A percentile compares a stretch with the other conserved stretches of the same genome.
Evolutionary conservation across 495 filamentous ascomycete species (phyloP).

Genomic region (Cairneyella variabilis): DNA sequence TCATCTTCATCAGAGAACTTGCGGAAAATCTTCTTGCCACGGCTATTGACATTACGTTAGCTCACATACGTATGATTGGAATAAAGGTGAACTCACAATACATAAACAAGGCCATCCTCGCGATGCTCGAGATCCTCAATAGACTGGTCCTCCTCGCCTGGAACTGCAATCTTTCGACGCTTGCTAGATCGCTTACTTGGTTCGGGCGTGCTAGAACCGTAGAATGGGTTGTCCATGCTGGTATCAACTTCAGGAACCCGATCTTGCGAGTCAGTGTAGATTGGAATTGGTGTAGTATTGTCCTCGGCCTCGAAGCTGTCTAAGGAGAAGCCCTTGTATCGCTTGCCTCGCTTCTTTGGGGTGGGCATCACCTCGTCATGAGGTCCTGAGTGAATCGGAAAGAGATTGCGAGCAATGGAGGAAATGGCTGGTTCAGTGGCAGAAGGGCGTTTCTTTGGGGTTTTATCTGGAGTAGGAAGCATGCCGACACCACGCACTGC

Average conservation of each 20-base stretch:
- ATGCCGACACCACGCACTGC: conserved; percentile 38
- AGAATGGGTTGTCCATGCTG: conserved; percentile 73
- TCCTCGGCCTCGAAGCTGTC: conserved; percentile 63
- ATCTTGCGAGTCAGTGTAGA: conserved; percentile 88
- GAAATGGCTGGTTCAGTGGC: conserved; percentile 50
- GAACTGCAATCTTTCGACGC: conserved; percentile 35
- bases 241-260: conserved; percentile 69
- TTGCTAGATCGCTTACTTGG: conserved; percentile 33
- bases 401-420: conserved; percentile 71
- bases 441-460: conserved; percentile 68
- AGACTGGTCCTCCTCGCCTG: conserved; percentile 50
- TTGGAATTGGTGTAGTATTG: conserved; percentile 58
- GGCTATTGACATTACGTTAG: conserved; percentile 52
- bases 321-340: conserved; percentile 57
- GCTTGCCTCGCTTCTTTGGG: conserved; percentile 44
- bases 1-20: conserved; percentile 51
- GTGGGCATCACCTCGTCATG: conserved; percentile 56
- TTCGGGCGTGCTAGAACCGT: conserved; percentile 39
- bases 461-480: conserved; percentile 89
- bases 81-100: conserved; percentile 66
- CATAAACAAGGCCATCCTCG: conserved; percentile 76
- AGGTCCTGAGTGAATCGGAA: conserved; percentile 43
- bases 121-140: conserved; percentile 60
- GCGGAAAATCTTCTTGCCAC: conserved; percentile 83
- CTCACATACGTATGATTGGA: neutral